Conservation (phyloP, 208 protist species). For the Tritrichomonas musculus region DNA sequence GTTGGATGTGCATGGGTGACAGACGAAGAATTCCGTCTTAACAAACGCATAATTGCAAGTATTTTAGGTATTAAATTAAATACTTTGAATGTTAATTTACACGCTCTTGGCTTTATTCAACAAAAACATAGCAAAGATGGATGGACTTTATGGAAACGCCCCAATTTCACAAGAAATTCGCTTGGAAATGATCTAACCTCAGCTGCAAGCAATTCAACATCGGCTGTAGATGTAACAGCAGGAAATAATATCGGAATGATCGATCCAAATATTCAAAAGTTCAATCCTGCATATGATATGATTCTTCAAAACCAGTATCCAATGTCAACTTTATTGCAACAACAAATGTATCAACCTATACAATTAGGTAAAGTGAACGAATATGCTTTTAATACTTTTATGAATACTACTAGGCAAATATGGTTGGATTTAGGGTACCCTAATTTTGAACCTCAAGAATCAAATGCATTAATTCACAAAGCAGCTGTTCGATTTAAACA, state of each 20-base stretch:
- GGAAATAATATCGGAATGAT: not conserved
- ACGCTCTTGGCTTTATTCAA: not conserved
- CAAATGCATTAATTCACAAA: not conserved
- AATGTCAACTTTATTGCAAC: too few relatives aligned
- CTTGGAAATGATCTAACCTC: too few relatives aligned
- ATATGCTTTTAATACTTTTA: not conserved
- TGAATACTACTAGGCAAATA: not conserved
- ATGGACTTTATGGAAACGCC: not conserved
- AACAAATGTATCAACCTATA: too few relatives aligned
- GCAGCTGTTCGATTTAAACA: not conserved
- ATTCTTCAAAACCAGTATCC: too few relatives aligned
- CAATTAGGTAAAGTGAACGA: too few relatives aligned
- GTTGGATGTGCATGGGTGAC: not conserved
- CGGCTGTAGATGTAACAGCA: too few relatives aligned
- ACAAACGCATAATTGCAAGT: not conserved
- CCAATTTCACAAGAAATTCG: not conserved
- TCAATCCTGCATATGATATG: too few relatives aligned
- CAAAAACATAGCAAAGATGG: not conserved
- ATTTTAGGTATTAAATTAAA: conserved; percentile 24
- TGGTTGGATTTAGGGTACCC: not conserved
- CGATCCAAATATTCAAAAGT: too few relatives aligned
- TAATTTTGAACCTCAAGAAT: not conserved
- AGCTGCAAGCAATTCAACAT: not conserved
- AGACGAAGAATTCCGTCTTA: not conserved
- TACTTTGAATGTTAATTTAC: conserved; percentile 7